phyloP scores from a whole-genome alignment of 2,329 filamentous ascomycete species.

The Myriosclerotinia scirpicola region DNA sequence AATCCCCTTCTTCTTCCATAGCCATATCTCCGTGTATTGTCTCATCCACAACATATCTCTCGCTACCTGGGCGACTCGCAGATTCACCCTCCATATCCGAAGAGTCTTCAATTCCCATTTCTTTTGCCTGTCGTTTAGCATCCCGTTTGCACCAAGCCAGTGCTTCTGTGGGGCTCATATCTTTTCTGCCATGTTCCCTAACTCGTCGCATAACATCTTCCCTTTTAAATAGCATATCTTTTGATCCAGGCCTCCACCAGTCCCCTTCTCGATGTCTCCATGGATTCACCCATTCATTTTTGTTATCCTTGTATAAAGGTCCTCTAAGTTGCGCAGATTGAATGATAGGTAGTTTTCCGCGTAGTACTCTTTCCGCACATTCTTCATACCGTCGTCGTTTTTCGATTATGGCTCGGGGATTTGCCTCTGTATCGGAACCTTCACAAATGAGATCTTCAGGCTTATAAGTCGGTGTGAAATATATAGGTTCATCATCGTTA shows the following conservation, averaged over 20 bases:
- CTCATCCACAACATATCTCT: slow-evolving; percentile 2
- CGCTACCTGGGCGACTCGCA: neutral
- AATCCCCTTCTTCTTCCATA: neutral
- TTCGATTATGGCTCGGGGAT: slow-evolving; percentile 48
- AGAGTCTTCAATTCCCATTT: slow-evolving; percentile 11
- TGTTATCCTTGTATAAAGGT: slow-evolving; percentile 52
- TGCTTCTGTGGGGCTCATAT: slow-evolving; percentile 31
- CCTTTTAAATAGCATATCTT: slow-evolving; percentile 34
- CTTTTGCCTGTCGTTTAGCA: slow-evolving; percentile 27
- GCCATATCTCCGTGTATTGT: neutral
- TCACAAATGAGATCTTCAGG: slow-evolving; percentile 53
- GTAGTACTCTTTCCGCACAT: slow-evolving; percentile 58
- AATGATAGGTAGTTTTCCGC: slow-evolving; percentile 56
- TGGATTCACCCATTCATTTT: slow-evolving; percentile 53
- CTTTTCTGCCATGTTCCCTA: slow-evolving; percentile 30
- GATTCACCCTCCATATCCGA: neutral
- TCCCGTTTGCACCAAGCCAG: slow-evolving; percentile 32
- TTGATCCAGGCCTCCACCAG: slow-evolving; percentile 33
- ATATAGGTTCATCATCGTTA: slow-evolving; percentile 44
- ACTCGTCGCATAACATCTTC: slow-evolving; percentile 31
- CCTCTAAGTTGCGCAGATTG: slow-evolving; percentile 61
- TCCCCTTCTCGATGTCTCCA: slow-evolving; percentile 44
- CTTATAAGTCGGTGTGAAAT: slow-evolving; percentile 48
- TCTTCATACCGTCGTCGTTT: slow-evolving; percentile 58
- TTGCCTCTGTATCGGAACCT: slow-evolving; percentile 59